phyloP scores from a whole-genome alignment of 148 eudicot species.

The Oxyria digyna region DNA sequence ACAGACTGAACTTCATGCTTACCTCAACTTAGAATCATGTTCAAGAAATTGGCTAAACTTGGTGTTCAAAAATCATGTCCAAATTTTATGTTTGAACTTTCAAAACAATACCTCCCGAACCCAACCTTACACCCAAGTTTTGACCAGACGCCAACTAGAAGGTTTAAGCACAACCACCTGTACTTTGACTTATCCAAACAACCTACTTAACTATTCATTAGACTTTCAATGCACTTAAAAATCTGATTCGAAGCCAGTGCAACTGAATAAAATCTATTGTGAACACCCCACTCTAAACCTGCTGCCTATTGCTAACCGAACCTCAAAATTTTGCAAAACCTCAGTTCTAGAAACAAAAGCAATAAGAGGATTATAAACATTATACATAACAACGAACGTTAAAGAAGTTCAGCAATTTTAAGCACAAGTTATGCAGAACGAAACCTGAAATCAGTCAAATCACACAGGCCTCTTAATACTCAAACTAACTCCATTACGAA shows the following conservation, averaged over 20 bases:
- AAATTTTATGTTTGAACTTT: too few species aligned
- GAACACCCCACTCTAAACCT: background rate
- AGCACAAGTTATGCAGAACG: too few species aligned
- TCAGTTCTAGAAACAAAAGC: too few species aligned
- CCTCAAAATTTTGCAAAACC: background rate
- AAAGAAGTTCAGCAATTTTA: background rate
- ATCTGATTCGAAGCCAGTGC: background rate
- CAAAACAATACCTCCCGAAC: too few species aligned
- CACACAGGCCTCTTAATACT: too few species aligned
- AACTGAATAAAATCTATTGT: background rate
- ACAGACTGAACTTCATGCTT: background rate
- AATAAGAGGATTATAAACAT: background rate
- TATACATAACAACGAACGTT: background rate
- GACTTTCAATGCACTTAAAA: background rate
- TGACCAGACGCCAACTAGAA: background rate
- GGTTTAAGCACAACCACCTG: background rate
- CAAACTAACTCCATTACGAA: too few species aligned
- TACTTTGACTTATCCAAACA: background rate
- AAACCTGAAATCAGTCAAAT: too few species aligned
- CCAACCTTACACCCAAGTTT: too few species aligned
- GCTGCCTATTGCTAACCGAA: background rate
- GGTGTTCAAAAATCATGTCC: too few species aligned
- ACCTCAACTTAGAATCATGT: background rate
- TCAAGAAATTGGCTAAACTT: background rate
- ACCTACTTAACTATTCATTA: background rate